Conservation (phyloP, 2,329 filamentous ascomycete genomes). For the Diaporthe velutina region DNA sequence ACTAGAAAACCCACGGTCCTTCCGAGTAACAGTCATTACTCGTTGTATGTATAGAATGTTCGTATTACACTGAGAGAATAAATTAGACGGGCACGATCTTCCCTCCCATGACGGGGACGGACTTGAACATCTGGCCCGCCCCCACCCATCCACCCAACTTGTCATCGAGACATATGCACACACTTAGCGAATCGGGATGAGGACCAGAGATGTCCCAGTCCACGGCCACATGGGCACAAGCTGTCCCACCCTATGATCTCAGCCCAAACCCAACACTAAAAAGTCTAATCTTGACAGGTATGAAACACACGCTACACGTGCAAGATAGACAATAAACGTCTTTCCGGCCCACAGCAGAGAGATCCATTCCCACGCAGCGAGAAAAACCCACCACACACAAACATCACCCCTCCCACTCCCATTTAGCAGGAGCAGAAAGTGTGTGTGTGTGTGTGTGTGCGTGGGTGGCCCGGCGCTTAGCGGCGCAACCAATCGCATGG, state of each 20-base stretch:
- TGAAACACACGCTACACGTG: not conserved
- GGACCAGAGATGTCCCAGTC: not conserved
- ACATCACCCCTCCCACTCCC: not conserved
- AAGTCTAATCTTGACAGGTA: not conserved
- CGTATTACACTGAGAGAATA: too few species aligned
- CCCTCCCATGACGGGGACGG: too few species aligned
- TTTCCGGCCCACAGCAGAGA: not conserved
- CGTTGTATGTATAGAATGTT: too few species aligned
- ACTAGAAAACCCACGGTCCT: not conserved
- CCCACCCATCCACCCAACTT: not conserved
- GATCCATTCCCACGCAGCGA: constrained; percentile 5
- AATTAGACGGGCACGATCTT: too few species aligned
- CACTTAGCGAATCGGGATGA: not conserved
- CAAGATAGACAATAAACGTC: not conserved
- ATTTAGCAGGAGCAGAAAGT: not conserved
- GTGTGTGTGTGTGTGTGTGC: not conserved
- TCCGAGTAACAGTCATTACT: not conserved
- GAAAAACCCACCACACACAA: not conserved
- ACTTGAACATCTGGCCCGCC: not conserved
- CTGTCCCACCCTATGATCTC: not conserved
- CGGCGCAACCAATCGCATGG: not conserved
- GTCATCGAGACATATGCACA: not conserved
- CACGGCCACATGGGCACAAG: constrained; percentile 10
- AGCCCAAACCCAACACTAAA: not conserved
- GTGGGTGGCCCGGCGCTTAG: constrained; percentile 26